Evolutionary conservation across 805 yeast species (phyloP).

Genomic region (Naumovozyma dairenensis): DNA sequence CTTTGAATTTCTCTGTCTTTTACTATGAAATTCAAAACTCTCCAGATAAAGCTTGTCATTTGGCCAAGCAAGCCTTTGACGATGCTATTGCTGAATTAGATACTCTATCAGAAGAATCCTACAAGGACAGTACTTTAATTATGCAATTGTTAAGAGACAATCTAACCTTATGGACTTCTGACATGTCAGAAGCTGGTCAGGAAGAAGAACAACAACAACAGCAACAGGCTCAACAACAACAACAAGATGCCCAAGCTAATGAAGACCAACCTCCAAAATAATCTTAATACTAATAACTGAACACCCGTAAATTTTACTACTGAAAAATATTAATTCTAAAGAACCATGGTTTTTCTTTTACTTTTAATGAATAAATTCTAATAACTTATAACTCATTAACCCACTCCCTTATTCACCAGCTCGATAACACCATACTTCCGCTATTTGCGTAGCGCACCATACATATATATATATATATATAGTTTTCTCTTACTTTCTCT

Average conservation of each 20-base stretch:
- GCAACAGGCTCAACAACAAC: slow-evolving; percentile 13
- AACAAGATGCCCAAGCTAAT: slow-evolving; percentile 14
- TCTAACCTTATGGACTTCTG: slow-evolving; percentile 95
- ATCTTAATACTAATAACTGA: slow-evolving; percentile 3
- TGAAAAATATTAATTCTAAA: too few species aligned
- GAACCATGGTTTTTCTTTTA: too few species aligned
- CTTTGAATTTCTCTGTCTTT: slow-evolving; percentile 94
- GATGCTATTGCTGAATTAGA: slow-evolving; percentile 98
- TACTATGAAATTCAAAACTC: slow-evolving; percentile 97
- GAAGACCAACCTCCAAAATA: slow-evolving; percentile 26
- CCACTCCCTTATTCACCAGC: too few species aligned
- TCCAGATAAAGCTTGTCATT: slow-evolving; percentile 97
- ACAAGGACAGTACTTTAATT: slow-evolving; percentile 95
- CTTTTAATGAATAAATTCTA: too few species aligned
- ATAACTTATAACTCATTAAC: too few species aligned
- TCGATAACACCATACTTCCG: too few species aligned
- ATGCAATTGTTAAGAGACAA: slow-evolving; percentile 98
- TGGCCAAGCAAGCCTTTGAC: slow-evolving; percentile 98
- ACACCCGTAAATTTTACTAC: too few species aligned
- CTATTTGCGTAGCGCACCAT: too few species aligned
- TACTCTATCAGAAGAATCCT: slow-evolving; percentile 93
- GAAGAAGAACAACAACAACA: slow-evolving; percentile 37
- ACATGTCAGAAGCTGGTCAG: slow-evolving; percentile 74
- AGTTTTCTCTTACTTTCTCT: too few species aligned
- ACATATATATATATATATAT: too few species aligned